phyloP scores from a whole-genome alignment of 441 rosid species.

The Breynia disticha region DNA sequence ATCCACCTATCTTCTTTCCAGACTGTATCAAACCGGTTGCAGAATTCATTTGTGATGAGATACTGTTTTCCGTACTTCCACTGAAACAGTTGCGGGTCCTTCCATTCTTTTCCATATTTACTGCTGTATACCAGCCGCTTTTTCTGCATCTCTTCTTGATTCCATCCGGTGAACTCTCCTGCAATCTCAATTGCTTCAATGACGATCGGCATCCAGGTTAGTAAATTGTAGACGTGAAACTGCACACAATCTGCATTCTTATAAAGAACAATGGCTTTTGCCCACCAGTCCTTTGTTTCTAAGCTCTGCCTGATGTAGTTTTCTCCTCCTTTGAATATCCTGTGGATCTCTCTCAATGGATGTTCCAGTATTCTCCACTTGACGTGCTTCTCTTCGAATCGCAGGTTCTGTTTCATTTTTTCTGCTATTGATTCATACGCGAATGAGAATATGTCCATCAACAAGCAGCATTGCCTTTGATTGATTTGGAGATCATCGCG shows the following conservation, averaged over 20 bases:
- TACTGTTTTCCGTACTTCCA: conserved; percentile 74
- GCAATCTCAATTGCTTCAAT: conserved; percentile 79
- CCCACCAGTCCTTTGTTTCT: conserved; percentile 76
- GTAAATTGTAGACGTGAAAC: conserved; percentile 65
- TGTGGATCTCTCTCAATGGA: conserved; percentile 65
- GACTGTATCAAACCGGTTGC: conserved; percentile 38
- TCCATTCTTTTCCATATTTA: conserved; percentile 73
- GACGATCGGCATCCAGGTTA: conserved; percentile 48
- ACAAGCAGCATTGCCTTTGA: conserved; percentile 60
- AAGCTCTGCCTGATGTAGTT: conserved; percentile 57
- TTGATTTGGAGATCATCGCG: conserved; percentile 60
- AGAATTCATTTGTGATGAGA: conserved; percentile 48
- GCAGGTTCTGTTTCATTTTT: conserved; percentile 57
- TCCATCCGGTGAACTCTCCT: conserved; percentile 61
- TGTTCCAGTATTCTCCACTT: conserved; percentile 79
- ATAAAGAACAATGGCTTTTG: conserved; percentile 51
- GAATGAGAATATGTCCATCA: conserved; percentile 48
- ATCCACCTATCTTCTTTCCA: conserved; percentile 88
- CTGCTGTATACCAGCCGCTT: conserved; percentile 44
- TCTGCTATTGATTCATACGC: conserved; percentile 61
- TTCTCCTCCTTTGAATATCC: conserved; percentile 84
- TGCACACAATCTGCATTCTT: conserved; percentile 78
- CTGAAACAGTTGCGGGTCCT: conserved; percentile 61
- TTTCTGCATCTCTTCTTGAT: conserved; percentile 61
- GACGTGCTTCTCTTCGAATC: conserved; percentile 61